Base-by-base conservation (phyloP, 371 early-diverging fungal species). In the Rhizomucor pusillus region DNA sequence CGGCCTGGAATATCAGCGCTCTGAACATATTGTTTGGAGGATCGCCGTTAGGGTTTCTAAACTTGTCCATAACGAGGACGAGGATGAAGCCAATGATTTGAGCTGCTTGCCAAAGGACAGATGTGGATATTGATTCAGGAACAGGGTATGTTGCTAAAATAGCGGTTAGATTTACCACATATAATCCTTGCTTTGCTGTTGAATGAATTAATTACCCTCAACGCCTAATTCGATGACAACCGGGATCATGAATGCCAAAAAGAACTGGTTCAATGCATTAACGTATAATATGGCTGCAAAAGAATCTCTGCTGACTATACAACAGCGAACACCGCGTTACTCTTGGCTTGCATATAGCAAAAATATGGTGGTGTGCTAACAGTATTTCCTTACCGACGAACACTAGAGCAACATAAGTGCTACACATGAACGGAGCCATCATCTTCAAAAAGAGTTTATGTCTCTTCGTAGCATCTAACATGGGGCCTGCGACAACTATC, bases 391-490 rank as follows among this genome's bases (percentile, higher is more conserved):
- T 68, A 66, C 71, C 57, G 20, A 77, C 69, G 59, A 82, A 82
- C 23, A 72, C 55, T 57, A 77, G 67, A 14, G 75, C 63, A 10
- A 82, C 50, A 63, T 80, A 80, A 12, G 77, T 65, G 18, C 73
- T 52, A 2, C 75, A 73, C 48, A 77, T 73, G 2, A 82, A 41
- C 3, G 80, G 79, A 3, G 80, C 63, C 64, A 79, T 69, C 22
- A 69, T 29, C 54, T 79, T 77, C 24, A 75, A 35, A 16, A 79
- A 40, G 3, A 69, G 50, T 49, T 71, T 74, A 57, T 77, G 79
- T 40, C 75, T 73, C 54, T 80, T 80, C 33, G 76, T 80, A 34
- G 65, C 64, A 63, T 83, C 83, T 35, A 82, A 57, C 25, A 77
- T 54, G 7, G 77, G 80, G 1, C 82, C 80, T 12, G 69, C 60